Base-by-base conservation (phyloP, 2,329 filamentous ascomycete species). In the Penicillium sclerotigenum region DNA sequence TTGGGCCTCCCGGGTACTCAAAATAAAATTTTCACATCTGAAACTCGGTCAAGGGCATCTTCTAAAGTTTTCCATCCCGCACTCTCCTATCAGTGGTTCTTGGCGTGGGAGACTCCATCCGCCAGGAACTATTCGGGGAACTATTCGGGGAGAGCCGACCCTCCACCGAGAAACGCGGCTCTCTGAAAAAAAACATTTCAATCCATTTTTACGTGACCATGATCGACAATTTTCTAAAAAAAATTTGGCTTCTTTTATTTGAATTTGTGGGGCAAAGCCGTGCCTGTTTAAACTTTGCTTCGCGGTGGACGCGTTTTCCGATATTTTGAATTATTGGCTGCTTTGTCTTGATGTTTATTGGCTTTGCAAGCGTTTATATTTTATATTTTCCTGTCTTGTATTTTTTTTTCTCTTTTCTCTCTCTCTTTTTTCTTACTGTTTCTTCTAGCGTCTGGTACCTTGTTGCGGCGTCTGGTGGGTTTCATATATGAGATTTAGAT, bases 221-320 rank as follows among this genome's bases (percentile, higher is more conserved):
- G 63, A 65, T 64, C 57, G 57, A 49, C 37, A 37, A 16, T 10
- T 59, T 62, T 28, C 4, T 16, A n/a, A 49, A 47, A 36, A n/a
- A 49, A 47, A 36, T 22, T 45, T 20, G 4, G 33, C 13, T 28
- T 41, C 40, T 36, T n/a, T 53, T 41, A 16, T 37, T 34, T 29
- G 31, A 20, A 24, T 43, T 34, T 54, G 37, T 54, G 52, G 45
- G 52, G 38, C 29, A 36, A n/a, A 33, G 13, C 26, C 20, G 29
- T 29, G 28, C 37, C 29, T 22, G 11, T 42, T 50, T 50, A 54
- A 50, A 50, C 52, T 54, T 54, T 54, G 14, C 20, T 22, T 34
- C 14, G 37, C 13, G 26, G 22, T 52, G 5, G 33, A 47, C 29
- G 34, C 50, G 36, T 49, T 49, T 33, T 40, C 33, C 20, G 20